A percentile compares a stretch with the other conserved stretches of the same genome.
phyloP scores from a whole-genome alignment of 148 eudicot genomes.

The Fallopia convolvulus region DNA sequence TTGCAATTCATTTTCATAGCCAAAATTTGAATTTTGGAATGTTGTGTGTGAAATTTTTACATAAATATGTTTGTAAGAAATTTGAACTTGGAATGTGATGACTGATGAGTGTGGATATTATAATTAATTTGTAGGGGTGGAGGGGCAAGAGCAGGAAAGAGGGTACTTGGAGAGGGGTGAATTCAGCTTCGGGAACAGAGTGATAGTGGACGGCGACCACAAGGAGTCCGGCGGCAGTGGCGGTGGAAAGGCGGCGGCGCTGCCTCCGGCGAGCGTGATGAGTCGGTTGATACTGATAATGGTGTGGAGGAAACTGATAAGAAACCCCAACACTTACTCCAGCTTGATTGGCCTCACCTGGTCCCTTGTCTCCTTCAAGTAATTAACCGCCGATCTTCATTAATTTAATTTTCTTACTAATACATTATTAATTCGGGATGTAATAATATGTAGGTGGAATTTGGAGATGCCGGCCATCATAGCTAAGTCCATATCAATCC shows the following conservation, averaged over 20 bases:
- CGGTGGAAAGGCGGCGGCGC: constrained; percentile 28
- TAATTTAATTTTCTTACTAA: neutral
- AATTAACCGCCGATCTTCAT: neutral
- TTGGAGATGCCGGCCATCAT: constrained; percentile 79
- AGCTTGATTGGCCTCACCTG: constrained; percentile 8
- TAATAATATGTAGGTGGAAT: constrained; percentile 76
- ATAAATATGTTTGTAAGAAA: constrained; percentile 1
- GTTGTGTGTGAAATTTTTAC: too few species aligned
- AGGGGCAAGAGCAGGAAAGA: constrained; percentile 26
- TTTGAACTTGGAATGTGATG: too few species aligned
- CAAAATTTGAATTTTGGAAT: too few species aligned
- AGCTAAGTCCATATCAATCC: constrained; percentile 66
- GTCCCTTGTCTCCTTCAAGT: constrained; percentile 11
- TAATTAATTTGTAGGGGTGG: neutral
- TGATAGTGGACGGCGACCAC: constrained; percentile 25
- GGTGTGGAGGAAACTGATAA: constrained; percentile 12
- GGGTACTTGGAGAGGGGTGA: constrained; percentile 56
- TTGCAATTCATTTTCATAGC: too few species aligned
- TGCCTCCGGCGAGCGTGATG: neutral
- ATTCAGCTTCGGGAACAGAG: constrained; percentile 64
- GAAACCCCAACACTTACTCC: constrained; percentile 13
- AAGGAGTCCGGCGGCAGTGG: constrained; percentile 13
- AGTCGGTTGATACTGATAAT: neutral
- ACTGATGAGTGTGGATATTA: too few species aligned
- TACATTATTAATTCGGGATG: too few species aligned